A percentile compares a stretch with the other conserved stretches of the same genome.
phyloP scores from a whole-genome alignment of 1,284 basidiomycete genomes.

The Bondarzewia mesenterica region DNA sequence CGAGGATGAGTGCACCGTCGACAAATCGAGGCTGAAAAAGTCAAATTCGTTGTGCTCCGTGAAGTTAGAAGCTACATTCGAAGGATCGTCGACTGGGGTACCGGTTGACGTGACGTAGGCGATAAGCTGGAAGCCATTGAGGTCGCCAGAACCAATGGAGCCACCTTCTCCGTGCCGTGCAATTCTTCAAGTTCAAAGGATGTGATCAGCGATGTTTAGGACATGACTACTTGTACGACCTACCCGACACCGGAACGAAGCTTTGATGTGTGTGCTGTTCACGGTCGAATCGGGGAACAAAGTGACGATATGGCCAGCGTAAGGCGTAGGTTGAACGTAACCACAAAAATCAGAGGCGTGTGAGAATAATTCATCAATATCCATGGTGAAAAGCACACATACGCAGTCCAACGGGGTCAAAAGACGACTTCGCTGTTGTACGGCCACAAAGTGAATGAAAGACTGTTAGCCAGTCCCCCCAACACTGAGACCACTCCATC shows the following conservation, averaged over 20 bases:
- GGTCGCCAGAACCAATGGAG: not conserved
- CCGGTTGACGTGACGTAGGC: not conserved
- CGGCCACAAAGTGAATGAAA: not conserved
- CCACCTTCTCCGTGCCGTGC: not conserved
- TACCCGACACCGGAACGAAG: not conserved
- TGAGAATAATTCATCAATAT: not conserved
- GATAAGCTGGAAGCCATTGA: not conserved
- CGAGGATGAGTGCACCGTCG: not conserved
- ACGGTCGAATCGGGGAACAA: not conserved
- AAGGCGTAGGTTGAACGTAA: not conserved
- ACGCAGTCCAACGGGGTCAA: not conserved
- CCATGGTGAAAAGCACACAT: not conserved
- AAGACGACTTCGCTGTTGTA: not conserved
- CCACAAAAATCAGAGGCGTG: not conserved
- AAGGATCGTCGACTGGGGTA: not conserved
- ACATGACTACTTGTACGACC: not conserved
- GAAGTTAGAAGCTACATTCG: not conserved
- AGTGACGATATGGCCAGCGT: not conserved
- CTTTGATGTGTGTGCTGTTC: not conserved
- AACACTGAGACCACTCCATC: not conserved
- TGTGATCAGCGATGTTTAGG: too few relatives aligned
- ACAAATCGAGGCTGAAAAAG: not conserved
- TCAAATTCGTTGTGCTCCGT: not conserved
- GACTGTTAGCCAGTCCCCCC: not conserved
- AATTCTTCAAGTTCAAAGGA: not conserved